Conservation (phyloP, 768 basidiomycete species). For the Butyriboletus loyo region DNA sequence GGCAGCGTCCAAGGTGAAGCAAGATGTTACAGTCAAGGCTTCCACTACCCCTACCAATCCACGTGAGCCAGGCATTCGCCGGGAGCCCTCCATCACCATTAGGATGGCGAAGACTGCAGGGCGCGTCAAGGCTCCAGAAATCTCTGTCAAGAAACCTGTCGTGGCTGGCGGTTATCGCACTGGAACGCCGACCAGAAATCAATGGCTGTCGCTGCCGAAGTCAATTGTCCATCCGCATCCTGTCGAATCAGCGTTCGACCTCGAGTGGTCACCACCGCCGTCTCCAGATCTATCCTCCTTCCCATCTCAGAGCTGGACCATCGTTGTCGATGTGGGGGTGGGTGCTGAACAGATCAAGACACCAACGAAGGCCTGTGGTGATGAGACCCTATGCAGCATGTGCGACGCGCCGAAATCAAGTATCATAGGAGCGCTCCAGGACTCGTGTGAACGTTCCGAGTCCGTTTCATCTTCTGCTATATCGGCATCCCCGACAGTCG, state of each 20-base stretch:
- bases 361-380: background rate
- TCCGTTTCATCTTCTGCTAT: background rate
- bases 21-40: background rate
- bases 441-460: background rate
- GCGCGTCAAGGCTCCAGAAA: background rate
- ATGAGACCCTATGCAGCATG: background rate
- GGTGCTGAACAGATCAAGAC: background rate
- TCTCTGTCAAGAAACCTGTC: background rate
- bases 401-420: background rate
- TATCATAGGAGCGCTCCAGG: background rate
- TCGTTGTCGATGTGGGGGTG: background rate
- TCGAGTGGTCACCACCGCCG: background rate
- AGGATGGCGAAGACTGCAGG: background rate
- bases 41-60: background rate
- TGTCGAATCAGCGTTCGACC: fast-evolving
- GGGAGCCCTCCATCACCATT: background rate
- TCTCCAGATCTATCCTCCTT: slow-evolving; percentile 1
- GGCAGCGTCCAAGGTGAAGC: background rate
- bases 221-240: background rate
- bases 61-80: no score
- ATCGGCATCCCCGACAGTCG: background rate
- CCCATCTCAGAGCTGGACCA: slow-evolving; percentile 6
- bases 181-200: background rate
- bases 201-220: background rate
- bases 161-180: background rate